These are phyloP conservation scores for Maudiozyma humilis DNA, from an alignment of 1,139 yeast species.

Conservation along the genomic window DNA sequence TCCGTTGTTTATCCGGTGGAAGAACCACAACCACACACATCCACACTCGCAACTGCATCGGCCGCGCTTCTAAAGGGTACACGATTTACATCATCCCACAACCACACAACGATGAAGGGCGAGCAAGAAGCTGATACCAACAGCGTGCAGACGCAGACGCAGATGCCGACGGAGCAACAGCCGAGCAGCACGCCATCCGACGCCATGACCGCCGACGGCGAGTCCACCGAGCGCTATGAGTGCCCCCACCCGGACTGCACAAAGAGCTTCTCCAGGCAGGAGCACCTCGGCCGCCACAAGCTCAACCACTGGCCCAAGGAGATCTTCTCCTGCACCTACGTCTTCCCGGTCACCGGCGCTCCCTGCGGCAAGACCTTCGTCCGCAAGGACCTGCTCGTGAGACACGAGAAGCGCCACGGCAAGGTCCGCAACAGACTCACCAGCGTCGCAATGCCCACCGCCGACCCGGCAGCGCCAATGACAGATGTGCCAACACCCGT, in stretches of 20 bases:
- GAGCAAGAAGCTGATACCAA: no score
- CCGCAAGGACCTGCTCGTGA: conserved; percentile 42
- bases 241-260: conserved; percentile 38
- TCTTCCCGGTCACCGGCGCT: conserved; percentile 22
- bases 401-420: conserved; percentile 48
- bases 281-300: conserved; percentile 35
- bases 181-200: no score
- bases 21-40: no score
- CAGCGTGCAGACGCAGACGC: no score
- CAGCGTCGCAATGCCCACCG: neutral
- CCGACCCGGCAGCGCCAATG: neutral
- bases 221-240: conserved; percentile 24
- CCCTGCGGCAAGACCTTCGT: conserved; percentile 54
- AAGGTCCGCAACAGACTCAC: conserved; percentile 9
- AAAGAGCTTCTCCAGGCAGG: conserved; percentile 34
- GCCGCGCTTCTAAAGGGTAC: no score
- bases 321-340: conserved; percentile 43
- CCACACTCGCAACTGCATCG: no score
- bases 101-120: neutral
- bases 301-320: conserved; percentile 36
- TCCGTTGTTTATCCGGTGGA: no score
- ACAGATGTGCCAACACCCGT: no score
- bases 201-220: no score
- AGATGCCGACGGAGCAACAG: no score
- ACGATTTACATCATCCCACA: no score